These are phyloP conservation scores for Dioszegia hungarica DNA, from an alignment of 768 basidiomycete genomes.

Conservation along the genomic window DNA sequence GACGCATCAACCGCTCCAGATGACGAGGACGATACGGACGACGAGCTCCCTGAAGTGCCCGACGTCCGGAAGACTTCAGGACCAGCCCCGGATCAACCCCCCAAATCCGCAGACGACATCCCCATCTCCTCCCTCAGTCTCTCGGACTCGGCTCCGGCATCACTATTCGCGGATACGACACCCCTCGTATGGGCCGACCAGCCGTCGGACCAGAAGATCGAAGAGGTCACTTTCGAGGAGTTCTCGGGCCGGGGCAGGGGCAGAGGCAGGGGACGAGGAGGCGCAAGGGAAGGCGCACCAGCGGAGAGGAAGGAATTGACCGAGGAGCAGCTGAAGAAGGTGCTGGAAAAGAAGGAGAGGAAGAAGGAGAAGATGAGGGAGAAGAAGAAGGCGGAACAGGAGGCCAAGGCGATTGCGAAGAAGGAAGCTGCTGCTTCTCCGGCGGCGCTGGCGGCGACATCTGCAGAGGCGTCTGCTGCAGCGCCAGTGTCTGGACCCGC, in stretches of 20 bases:
- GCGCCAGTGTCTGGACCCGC: no score
- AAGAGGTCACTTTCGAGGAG: slow-evolving; percentile 11
- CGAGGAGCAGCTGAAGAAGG: slow-evolving; percentile 22
- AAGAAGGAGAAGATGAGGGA: slow-evolving; percentile 23
- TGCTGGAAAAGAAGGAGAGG: slow-evolving; percentile 20
- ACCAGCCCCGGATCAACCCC: no score
- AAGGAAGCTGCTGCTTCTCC: neutral
- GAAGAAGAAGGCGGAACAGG: slow-evolving; percentile 18
- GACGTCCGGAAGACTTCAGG: slow-evolving; percentile 2
- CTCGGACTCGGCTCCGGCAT: neutral
- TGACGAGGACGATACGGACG: slow-evolving; percentile 18
- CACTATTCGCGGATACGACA: slow-evolving; percentile 18
- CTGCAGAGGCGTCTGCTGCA: no score
- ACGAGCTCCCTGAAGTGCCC: no score
- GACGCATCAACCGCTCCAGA: slow-evolving; percentile 10
- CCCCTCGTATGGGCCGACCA: slow-evolving; percentile 17
- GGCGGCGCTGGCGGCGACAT: neutral
- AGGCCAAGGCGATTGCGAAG: slow-evolving; percentile 12
- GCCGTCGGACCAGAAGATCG: neutral
- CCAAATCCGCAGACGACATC: no score
- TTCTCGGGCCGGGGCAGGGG: neutral
- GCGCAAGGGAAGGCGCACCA: neutral
- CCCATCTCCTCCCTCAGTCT: no score
- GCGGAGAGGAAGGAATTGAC: slow-evolving; percentile 22
- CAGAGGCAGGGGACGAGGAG: neutral